phyloP scores from a whole-genome alignment of 1,284 basidiomycete genomes.

The Peniophora sp. region DNA sequence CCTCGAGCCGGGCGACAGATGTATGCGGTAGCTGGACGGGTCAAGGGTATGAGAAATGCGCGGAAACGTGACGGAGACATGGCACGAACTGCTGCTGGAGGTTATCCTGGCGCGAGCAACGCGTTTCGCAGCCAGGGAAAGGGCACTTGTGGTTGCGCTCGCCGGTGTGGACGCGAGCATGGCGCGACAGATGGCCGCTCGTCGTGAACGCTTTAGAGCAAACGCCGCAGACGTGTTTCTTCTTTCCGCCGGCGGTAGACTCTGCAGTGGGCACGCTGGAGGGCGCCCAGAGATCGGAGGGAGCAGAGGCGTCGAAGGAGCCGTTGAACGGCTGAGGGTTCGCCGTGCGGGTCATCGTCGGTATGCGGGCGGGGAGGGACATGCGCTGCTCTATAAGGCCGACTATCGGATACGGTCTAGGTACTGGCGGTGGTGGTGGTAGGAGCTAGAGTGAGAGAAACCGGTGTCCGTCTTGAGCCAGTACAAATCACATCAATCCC shows the following conservation, averaged over 20 bases:
- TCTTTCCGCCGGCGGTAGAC: conserved; percentile 15
- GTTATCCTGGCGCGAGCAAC: conserved; percentile 76
- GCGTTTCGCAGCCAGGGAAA: conserved; percentile 75
- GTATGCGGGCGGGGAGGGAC: too few relatives aligned
- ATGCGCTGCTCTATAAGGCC: too few relatives aligned
- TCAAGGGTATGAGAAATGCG: not conserved
- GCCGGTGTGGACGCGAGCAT: conserved; percentile 76
- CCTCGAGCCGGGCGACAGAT: conserved; percentile 63
- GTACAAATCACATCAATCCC: too few relatives aligned
- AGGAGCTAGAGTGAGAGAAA: too few relatives aligned
- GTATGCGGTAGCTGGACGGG: conserved; percentile 54
- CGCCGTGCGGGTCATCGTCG: not conserved
- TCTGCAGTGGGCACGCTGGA: conserved; percentile 2
- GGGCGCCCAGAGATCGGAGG: conserved; percentile 1
- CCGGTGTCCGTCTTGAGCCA: too few relatives aligned
- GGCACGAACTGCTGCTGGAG: conserved; percentile 75
- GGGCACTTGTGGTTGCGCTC: conserved; percentile 77
- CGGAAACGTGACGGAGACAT: conserved; percentile 2
- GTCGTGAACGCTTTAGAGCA: conserved; percentile 66
- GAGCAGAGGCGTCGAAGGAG: conserved; percentile 8
- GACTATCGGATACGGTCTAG: too few relatives aligned
- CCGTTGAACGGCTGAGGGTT: not conserved
- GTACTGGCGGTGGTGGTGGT: too few relatives aligned
- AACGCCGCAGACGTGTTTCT: conserved; percentile 37
- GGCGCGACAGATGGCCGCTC: conserved; percentile 75